A percentile compares a stretch with the other conserved stretches of the same genome.
These are phyloP conservation scores for Umbilicaria muhlenbergii DNA, from an alignment of 495 filamentous ascomycete species.

Conservation along the genomic window DNA sequence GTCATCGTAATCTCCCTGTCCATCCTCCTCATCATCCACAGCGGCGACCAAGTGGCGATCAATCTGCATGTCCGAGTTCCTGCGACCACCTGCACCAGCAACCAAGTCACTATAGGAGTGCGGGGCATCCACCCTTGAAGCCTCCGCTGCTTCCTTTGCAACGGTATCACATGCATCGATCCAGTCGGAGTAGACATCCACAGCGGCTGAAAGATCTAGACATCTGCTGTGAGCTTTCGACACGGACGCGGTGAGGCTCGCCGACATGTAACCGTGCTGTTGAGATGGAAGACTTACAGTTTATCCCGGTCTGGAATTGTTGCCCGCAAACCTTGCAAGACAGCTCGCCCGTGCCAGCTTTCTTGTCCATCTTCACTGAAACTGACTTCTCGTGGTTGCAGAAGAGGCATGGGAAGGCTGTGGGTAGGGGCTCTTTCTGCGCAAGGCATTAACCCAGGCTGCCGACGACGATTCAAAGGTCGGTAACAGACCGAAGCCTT, in stretches of 20 bases:
- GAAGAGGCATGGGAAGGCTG: constrained; percentile 87
- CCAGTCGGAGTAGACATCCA: constrained; percentile 97
- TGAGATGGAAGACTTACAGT: constrained; percentile 47
- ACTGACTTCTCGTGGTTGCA: constrained; percentile 95
- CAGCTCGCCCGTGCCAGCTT: constrained; percentile 65
- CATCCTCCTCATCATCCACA: constrained; percentile 18
- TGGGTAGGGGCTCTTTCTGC: constrained; percentile 76
- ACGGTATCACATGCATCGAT: constrained; percentile 87
- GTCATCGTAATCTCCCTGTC: neutral
- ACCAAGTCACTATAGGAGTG: constrained; percentile 10
- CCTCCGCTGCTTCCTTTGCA: constrained; percentile 43
- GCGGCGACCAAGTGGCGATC: constrained; percentile 11
- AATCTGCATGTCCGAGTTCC: constrained; percentile 13
- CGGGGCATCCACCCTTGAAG: constrained; percentile 21
- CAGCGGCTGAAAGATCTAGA: constrained; percentile 61
- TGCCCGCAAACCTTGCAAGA: constrained; percentile 90
- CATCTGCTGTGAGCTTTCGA: neutral
- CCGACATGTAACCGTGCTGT: neutral
- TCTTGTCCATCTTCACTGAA: constrained; percentile 80
- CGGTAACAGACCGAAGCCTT: neutral
- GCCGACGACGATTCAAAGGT: neutral
- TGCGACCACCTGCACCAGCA: constrained; percentile 11
- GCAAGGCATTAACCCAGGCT: neutral
- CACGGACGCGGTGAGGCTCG: neutral
- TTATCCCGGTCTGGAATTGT: constrained; percentile 78